Evolutionary conservation across 1,284 basidiomycete species (phyloP).

Genomic region (Malassezia dermatis): DNA sequence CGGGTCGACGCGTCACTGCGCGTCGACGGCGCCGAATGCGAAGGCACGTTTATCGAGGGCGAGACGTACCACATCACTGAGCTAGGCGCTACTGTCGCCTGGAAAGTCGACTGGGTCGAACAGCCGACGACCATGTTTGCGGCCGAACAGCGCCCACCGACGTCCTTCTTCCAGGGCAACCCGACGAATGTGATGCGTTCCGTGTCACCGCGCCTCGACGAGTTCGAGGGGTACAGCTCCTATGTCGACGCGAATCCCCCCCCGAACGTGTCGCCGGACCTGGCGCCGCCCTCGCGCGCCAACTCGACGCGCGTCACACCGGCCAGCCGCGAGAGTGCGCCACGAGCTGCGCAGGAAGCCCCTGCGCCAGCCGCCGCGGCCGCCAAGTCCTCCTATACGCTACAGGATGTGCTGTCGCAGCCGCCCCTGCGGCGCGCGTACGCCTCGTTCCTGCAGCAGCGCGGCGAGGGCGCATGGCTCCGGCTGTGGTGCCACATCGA

Average conservation of each 20-base stretch:
- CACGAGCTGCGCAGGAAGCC: neutral
- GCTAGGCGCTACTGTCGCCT: slow-evolving; percentile 12
- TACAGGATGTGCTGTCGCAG: neutral
- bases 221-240: slow-evolving; percentile 7
- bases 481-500: slow-evolving; percentile 15
- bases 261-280: neutral
- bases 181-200: slow-evolving; percentile 4
- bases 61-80: slow-evolving; percentile 15
- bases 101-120: slow-evolving; percentile 17
- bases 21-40: neutral
- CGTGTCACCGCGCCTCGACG: slow-evolving; percentile 11
- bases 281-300: neutral
- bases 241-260: slow-evolving; percentile 1
- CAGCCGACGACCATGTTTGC: neutral
- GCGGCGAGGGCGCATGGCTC: neutral
- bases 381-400: neutral
- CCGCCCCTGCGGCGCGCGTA: slow-evolving; percentile 4
- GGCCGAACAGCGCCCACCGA: slow-evolving; percentile 8
- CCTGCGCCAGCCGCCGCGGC: neutral
- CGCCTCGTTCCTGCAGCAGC: neutral
- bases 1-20: slow-evolving; percentile 8
- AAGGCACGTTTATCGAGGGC: slow-evolving; percentile 16
- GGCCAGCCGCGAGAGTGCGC: neutral
- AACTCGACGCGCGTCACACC: neutral
- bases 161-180: slow-evolving; percentile 11